These are phyloP conservation scores for Solanum hybrid DNA, from an alignment of 305 asterid species.

Conservation along the genomic window DNA sequence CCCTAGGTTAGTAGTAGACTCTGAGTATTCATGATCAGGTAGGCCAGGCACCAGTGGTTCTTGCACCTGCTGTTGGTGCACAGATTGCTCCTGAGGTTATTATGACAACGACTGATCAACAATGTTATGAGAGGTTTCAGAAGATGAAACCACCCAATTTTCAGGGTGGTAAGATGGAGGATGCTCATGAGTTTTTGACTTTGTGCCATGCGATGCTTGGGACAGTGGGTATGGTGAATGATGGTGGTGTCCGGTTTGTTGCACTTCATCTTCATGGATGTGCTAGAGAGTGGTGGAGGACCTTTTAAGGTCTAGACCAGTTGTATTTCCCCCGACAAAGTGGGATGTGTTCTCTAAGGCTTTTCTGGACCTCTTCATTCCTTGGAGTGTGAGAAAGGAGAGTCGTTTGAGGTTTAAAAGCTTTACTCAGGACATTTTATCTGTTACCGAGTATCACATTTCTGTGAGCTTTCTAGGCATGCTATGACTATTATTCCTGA, in stretches of 20 bases:
- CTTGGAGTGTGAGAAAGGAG: neutral
- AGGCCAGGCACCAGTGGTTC: neutral
- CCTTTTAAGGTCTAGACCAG: neutral
- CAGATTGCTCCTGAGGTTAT: too few relatives aligned
- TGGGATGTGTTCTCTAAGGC: neutral
- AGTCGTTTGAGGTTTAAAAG: neutral
- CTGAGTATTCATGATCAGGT: too few relatives aligned
- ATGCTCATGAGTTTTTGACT: too few relatives aligned
- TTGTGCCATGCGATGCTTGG: neutral
- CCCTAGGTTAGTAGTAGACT: too few relatives aligned
- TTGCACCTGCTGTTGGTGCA: neutral
- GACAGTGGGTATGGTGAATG: neutral
- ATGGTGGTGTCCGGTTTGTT: neutral
- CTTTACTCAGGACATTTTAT: neutral
- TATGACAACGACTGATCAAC: too few relatives aligned
- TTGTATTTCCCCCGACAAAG: neutral
- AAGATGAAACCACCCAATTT: neutral
- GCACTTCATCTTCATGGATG: neutral
- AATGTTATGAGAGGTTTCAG: too few relatives aligned
- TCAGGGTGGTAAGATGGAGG: neutral
- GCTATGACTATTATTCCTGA: neutral
- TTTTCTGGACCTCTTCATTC: neutral
- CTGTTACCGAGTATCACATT: neutral
- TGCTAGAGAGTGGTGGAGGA: neutral
- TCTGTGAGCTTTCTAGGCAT: neutral